A percentile compares a stretch with the other conserved stretches of the same genome.
These are phyloP conservation scores for Excoecaria agallocha DNA, from an alignment of 345 rosid species.

Conservation along the genomic window DNA sequence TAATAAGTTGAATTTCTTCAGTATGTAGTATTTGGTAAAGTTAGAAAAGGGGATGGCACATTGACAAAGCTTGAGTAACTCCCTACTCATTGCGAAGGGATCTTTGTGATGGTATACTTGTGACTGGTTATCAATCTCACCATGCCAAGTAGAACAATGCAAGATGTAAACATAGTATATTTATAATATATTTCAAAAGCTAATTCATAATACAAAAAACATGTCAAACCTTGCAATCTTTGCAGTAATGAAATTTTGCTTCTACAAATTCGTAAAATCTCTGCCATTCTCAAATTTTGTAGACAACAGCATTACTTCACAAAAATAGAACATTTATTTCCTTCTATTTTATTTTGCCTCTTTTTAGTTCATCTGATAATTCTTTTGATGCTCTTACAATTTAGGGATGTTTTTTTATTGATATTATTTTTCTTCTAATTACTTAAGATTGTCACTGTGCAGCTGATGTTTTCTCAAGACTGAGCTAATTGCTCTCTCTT, in stretches of 20 bases:
- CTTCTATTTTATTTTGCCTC: not conserved
- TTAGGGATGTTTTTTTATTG: not conserved
- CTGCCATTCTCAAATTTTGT: not conserved
- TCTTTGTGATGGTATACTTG: constrained; percentile 79
- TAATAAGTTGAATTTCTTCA: constrained; percentile 31
- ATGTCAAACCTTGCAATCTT: not conserved
- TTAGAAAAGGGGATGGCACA: constrained; percentile 91
- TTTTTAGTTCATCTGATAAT: not conserved
- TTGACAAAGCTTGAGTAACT: constrained; percentile 78
- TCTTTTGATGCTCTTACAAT: not conserved
- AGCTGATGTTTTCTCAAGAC: constrained; percentile 1
- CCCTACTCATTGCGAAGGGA: constrained; percentile 87
- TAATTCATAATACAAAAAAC: constrained; percentile 1
- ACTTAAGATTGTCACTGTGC: constrained; percentile 9
- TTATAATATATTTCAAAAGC: not conserved
- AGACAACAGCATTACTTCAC: not conserved
- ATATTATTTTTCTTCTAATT: not conserved
- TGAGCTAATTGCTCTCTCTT: constrained; percentile 12
- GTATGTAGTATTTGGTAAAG: constrained; percentile 97
- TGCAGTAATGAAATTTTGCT: not conserved
- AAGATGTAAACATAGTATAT: not conserved
- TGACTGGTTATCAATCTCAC: constrained; percentile 5
- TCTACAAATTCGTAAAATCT: not conserved
- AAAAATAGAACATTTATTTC: not conserved
- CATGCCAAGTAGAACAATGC: not conserved